Evolutionary conservation across 768 basidiomycete genomes (phyloP), one percentile per base, ranked within the genome.

Genomic region (Lactarius sanguifluus): DNA sequence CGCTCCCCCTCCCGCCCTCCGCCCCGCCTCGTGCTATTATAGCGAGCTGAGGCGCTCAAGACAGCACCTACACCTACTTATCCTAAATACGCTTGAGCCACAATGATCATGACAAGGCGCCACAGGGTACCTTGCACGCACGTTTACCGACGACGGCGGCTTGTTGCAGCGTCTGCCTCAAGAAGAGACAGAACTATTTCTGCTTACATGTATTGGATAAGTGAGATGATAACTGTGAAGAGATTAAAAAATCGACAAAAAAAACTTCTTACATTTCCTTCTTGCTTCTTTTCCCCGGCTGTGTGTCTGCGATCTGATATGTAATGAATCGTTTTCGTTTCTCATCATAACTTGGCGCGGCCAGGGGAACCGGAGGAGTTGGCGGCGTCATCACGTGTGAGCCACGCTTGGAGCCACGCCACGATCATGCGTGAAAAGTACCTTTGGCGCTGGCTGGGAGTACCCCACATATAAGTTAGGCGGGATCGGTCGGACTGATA

Each of bases 341-440:
- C 13, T 25, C 25, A 25, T 52, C 50, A 50, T 12, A 2, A 28
- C 25, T 25, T 23, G 25, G 13, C 50, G 25, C 50, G 47, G 23
- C 13, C 50, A 52, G 23, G 50, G 47, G n/a, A 13, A 13, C 47
- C 20, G 12, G 23, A 47, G 45, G 45, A 50, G 47, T 50, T 50
- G 12, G 47, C 6, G 25, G 30, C 32, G 2, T 20, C 5, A 16
- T 57, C 65, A 66, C 65, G 65, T 62, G 60, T 57, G 47, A 34
- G 47, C 4, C 20, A 36, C 34, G 7, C 36, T 57, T 56, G 47
- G 47, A 32, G 47, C 4, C 20, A 36, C 34, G 6, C 34, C n/a
- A 32, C 45, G 56, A 62, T 50, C 65, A 62, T 61, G 65, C 62
- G 61, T 61, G 32, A 6, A 9, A 47, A 47, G 10, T 47, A 12